A percentile compares a stretch with the other conserved stretches of the same genome.
These are phyloP conservation scores for Myxozyma monticola DNA, from an alignment of 805 yeast species.

Conservation along the genomic window DNA sequence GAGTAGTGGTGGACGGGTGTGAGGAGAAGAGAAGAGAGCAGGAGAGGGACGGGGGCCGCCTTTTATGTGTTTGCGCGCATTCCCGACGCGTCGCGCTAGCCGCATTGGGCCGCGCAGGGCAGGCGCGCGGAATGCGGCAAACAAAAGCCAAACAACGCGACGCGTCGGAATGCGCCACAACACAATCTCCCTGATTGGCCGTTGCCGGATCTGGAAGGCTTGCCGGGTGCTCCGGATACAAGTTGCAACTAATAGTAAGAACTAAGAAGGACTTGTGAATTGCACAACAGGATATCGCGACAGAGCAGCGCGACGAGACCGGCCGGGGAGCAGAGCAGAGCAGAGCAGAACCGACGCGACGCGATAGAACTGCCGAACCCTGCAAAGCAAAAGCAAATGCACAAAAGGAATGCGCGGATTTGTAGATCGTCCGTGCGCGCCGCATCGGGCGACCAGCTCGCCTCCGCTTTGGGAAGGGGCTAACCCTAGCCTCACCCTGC, in stretches of 20 bases:
- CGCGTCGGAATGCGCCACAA: not conserved
- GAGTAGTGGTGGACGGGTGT: slow-evolving; percentile 3
- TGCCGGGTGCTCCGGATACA: not conserved
- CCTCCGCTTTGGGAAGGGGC: no score
- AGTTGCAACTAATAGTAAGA: not conserved
- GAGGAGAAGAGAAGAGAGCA: slow-evolving; percentile 1
- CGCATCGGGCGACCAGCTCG: no score
- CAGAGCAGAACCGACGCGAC: no score
- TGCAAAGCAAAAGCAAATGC: not conserved
- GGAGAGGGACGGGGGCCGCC: slow-evolving; percentile 2
- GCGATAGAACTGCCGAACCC: not conserved
- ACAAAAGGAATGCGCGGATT: not conserved
- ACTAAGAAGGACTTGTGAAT: not conserved
- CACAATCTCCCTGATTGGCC: not conserved
- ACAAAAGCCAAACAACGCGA: not conserved
- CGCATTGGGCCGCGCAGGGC: not conserved
- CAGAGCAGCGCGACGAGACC: not conserved
- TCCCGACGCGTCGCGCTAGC: no score
- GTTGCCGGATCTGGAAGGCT: not conserved
- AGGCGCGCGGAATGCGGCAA: not conserved
- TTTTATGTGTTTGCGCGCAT: not conserved
- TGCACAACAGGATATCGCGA: not conserved
- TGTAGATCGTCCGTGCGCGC: no score
- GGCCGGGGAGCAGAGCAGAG: not conserved
- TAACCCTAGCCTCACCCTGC: no score